A percentile compares a stretch with the other conserved stretches of the same genome.
phyloP scores from a whole-genome alignment of 2,329 filamentous ascomycete genomes.

The Huntiella omanensis region DNA sequence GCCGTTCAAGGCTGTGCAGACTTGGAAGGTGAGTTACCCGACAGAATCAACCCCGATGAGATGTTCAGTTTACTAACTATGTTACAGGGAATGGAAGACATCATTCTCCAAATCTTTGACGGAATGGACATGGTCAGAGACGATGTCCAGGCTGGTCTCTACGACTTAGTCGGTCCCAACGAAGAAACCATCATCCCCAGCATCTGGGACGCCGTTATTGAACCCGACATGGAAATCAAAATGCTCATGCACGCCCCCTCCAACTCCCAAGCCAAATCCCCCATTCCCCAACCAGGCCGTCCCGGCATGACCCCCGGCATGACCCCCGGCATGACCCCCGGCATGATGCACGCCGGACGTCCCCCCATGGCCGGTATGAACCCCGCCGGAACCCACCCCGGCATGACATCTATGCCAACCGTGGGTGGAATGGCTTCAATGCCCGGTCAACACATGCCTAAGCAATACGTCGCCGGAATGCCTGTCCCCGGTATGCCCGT shows the following conservation, averaged over 20 bases:
- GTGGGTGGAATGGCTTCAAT: background rate
- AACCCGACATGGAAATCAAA: conserved; percentile 44
- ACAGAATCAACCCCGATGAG: background rate
- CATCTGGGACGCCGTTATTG: conserved; percentile 64
- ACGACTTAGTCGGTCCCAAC: conserved; percentile 61
- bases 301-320: background rate
- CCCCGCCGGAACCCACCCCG: background rate
- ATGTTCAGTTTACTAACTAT: background rate
- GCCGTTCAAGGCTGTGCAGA: conserved; percentile 68
- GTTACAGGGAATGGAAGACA: conserved; percentile 62
- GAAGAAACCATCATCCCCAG: conserved; percentile 63
- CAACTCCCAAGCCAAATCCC: conserved; percentile 16
- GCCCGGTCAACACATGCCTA: background rate
- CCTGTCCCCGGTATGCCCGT: background rate
- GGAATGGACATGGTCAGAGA: conserved; percentile 60
- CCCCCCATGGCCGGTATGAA: background rate
- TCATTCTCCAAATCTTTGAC: conserved; percentile 68
- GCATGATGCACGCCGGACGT: background rate
- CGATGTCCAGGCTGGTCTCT: conserved; percentile 60
- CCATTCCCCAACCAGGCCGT: background rate
- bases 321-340: background rate
- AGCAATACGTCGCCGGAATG: background rate
- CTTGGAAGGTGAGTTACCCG: conserved; percentile 49
- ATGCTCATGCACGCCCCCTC: conserved; percentile 43
- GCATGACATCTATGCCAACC: background rate